Evolutionary conservation across 2,329 filamentous ascomycete species (phyloP), one percentile per base, ranked within the genome.

Genomic region (Coniochaeta pulveracea): DNA sequence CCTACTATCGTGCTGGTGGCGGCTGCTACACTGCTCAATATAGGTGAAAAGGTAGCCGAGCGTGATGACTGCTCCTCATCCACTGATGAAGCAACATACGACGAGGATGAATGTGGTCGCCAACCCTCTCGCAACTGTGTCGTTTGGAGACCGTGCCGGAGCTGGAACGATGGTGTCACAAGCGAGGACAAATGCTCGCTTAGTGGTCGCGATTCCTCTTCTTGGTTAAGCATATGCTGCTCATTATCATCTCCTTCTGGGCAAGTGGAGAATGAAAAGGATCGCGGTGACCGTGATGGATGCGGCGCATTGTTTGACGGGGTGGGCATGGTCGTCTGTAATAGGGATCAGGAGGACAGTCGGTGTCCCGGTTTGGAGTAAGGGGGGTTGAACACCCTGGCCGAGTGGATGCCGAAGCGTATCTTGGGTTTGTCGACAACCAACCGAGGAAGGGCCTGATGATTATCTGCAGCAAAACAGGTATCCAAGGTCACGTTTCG

Each of bases 311-410:
- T 58, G 34, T 58, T 55, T 11, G 62, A 64, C 37, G 62, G 62
- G 16, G 61, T 65, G 40, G 62, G 62, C 62, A 66, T 66, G 41
- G 36, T 58, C n/a, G n/a, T n/a, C n/a, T n/a, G 22, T 31, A 19
- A 31, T 9, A 15, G 28, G 6, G 28, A 22, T 29, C 21, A 19
- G 10, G 17, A n/a, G 16, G 4, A 7, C 22, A 10, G 28, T 10
- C 8, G 28, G 17, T 21, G 11, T 31, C 28, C n/a, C n/a, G n/a
- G n/a, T n/a, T n/a, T n/a, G n/a, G n/a, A n/a, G n/a, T n/a, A n/a
- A n/a, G n/a, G n/a, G n/a, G n/a, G n/a, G n/a, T n/a, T n/a, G n/a
- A n/a, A n/a, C n/a, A n/a, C n/a, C n/a, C n/a, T n/a, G n/a, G n/a
- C n/a, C n/a, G n/a, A n/a, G n/a, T n/a, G n/a, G n/a, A n/a, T n/a